Percentiles rank a stretch among this genome's conserved stretches.
Conservation (phyloP, 148 eudicot species). For the Arbutus unedo region DNA sequence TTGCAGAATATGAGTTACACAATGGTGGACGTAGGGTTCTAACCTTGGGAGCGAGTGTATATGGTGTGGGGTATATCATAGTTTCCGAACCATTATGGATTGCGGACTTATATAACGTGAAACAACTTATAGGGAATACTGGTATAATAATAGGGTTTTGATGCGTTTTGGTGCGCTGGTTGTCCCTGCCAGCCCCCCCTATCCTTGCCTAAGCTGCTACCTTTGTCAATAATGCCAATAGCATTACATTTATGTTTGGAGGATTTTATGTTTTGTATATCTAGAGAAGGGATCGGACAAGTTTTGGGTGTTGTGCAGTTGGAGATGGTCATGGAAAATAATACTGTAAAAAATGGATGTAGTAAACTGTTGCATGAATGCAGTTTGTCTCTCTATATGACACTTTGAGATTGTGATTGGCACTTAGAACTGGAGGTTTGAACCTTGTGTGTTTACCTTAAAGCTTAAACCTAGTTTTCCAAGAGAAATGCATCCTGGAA, state of each 20-base stretch:
- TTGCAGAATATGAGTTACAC: neutral
- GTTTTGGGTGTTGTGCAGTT: neutral
- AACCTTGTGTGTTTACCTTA: neutral
- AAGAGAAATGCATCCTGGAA: neutral
- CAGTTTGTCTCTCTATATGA: neutral
- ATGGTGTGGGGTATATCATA: neutral
- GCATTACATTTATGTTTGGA: neutral
- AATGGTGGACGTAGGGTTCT: neutral
- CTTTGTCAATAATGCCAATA: neutral
- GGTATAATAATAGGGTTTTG: neutral
- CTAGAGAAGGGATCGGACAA: neutral
- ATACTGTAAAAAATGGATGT: neutral
- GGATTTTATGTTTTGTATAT: neutral
- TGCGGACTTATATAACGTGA: neutral
- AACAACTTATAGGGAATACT: neutral
- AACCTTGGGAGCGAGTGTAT: neutral
- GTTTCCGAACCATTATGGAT: neutral
- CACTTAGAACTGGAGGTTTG: neutral
- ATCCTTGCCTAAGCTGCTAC: neutral
- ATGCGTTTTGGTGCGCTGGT: neutral
- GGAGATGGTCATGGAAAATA: neutral
- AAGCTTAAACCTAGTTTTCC: no score
- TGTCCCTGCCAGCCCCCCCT: neutral
- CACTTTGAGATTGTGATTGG: neutral
- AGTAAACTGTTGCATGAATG: neutral